Evolutionary conservation across 306 rosid species (phyloP), one percentile per base, ranked within the genome.

Genomic region (Cucumis melo): DNA sequence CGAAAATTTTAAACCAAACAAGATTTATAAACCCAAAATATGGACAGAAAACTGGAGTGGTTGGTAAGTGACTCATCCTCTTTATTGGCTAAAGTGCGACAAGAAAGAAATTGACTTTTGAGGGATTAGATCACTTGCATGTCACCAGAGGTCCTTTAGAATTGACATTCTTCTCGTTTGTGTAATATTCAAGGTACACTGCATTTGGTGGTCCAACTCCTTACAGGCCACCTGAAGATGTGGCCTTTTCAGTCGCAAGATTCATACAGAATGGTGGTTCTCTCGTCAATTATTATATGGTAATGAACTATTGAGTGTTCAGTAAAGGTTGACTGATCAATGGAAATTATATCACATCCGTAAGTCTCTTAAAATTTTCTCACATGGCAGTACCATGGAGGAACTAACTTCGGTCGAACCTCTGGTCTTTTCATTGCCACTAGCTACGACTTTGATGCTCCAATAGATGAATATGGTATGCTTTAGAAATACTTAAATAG

Each of bases 11-110:
- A 87, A 76, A n/a, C 97, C 99, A 42, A 92, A 92, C 87, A 75
- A 82, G 78, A 48, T 64, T 16, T 82, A 87, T 74, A 94, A 89
- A 77, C 99, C 99, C 75, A 94, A 92, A 80, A 85, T 94, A 90
- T 94, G 96, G 96, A 94, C 99, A 8, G 99, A 94, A 80, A 85
- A 81, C 70, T 94, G 98, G 98, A 86, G 90, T 78, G 89, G 97
- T 67, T 94, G 99, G 99, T 93, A 81, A 77, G 86, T 82, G 11
- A 70, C 58, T 20, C 46, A 23, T 70, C 75, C 75, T 21, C 6
- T 68, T 20, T 24, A 27, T 27, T 27, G 29, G 29, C 29, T 27
- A 27, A 27, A 27, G 29, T 27, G 1, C 29, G 29, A 23, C 4
- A 10, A 44, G 10, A 44, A 44, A 44, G 51, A 44, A 44, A 44